Evolutionary conservation across 352 stramenopile species (phyloP).

Genomic region (Pythium folliculosum): DNA sequence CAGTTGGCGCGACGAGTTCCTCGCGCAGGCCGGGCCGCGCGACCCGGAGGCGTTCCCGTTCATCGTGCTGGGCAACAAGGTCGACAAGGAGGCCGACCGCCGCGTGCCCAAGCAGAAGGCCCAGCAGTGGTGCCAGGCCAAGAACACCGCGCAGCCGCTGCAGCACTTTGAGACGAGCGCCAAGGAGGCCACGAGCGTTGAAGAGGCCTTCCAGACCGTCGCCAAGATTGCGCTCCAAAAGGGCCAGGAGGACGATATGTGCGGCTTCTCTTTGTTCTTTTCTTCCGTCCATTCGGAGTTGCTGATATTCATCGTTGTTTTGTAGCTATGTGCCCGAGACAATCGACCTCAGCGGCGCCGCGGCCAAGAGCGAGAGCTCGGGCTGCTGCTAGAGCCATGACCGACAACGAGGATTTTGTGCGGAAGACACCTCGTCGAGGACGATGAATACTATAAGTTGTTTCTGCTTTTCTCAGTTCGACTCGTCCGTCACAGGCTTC

Average conservation of each 20-base stretch:
- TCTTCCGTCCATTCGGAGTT: not conserved
- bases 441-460: constrained; percentile 2
- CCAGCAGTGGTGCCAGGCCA: constrained; percentile 92
- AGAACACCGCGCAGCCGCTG: constrained; percentile 88
- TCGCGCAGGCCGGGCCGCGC: constrained; percentile 88
- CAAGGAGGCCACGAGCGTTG: constrained; percentile 97
- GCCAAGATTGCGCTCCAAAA: constrained; percentile 89
- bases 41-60: constrained; percentile 96
- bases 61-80: constrained; percentile 99
- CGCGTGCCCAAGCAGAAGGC: constrained; percentile 89
- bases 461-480: not conserved
- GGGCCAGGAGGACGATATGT: constrained; percentile 87
- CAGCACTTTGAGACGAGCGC: constrained; percentile 98
- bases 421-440: not conserved
- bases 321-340: constrained; percentile 85
- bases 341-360: constrained; percentile 78
- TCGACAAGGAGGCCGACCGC: constrained; percentile 92
- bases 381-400: constrained; percentile 57
- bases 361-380: constrained; percentile 67
- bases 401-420: not conserved
- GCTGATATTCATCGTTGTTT: no score
- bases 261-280: constrained; percentile 17
- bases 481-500: not conserved
- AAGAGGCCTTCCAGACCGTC: constrained; percentile 95
- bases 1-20: constrained; percentile 97